These are phyloP conservation scores for Alternaria conjuncta DNA, from an alignment of 2,329 filamentous ascomycete genomes.

Conservation along the genomic window DNA sequence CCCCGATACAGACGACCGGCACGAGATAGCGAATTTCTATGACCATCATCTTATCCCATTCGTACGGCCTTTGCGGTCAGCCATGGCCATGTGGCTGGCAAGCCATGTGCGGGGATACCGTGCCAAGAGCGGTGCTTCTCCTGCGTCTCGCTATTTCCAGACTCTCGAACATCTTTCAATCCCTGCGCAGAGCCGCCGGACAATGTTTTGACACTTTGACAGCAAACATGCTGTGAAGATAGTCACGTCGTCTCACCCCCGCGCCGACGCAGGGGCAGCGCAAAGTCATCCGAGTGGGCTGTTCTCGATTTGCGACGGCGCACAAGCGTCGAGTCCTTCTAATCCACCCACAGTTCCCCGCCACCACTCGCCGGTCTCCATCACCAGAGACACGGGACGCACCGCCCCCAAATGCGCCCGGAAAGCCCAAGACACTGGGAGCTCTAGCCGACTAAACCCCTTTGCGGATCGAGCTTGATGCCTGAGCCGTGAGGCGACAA, in stretches of 20 bases:
- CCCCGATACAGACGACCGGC: slow-evolving; percentile 27
- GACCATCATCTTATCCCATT: slow-evolving; percentile 32
- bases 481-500: slow-evolving; percentile 11
- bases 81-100: slow-evolving; percentile 25
- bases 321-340: slow-evolving; percentile 22
- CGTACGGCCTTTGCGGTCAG: slow-evolving; percentile 29
- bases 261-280: slow-evolving; percentile 34
- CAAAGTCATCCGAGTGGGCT: slow-evolving; percentile 10
- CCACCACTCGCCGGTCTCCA: slow-evolving; percentile 26
- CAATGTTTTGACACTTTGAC: slow-evolving; percentile 13
- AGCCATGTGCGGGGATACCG: slow-evolving; percentile 16
- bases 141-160: slow-evolving; percentile 2
- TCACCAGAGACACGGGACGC: slow-evolving; percentile 28
- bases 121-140: slow-evolving; percentile 12
- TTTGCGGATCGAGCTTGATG: slow-evolving; percentile 3
- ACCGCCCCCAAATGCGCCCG: slow-evolving; percentile 36
- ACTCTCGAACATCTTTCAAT: slow-evolving; percentile 17
- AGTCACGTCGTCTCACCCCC: slow-evolving; percentile 8
- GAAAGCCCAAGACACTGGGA: slow-evolving; percentile 7
- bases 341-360: slow-evolving; percentile 22
- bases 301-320: slow-evolving; percentile 22
- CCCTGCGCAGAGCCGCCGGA: slow-evolving; percentile 31
- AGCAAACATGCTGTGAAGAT: slow-evolving; percentile 9
- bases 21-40: slow-evolving; percentile 35
- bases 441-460: slow-evolving; percentile 11